These are phyloP conservation scores for Trichoderma brevicompactum DNA, from an alignment of 2,329 filamentous ascomycete genomes.

Conservation along the genomic window DNA sequence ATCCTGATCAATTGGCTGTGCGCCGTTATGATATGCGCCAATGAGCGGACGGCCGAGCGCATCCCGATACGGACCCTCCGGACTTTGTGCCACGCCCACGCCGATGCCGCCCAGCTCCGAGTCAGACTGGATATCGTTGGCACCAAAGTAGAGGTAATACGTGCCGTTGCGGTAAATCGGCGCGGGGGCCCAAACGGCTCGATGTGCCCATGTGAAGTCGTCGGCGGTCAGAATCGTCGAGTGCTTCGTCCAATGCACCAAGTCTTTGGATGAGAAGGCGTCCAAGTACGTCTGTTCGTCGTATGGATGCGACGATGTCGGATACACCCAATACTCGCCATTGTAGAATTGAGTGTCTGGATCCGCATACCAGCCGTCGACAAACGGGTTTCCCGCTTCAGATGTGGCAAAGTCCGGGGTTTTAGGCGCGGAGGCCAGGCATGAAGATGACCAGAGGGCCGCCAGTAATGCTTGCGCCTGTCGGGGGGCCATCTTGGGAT, in stretches of 20 bases:
- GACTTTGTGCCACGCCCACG: conserved; percentile 41
- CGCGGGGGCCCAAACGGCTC: conserved; percentile 54
- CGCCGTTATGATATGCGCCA: conserved; percentile 48
- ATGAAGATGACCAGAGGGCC: conserved; percentile 18
- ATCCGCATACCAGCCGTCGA: conserved; percentile 56
- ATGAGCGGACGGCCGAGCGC: conserved; percentile 43
- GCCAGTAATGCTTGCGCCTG: background rate
- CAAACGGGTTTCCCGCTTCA: conserved; percentile 53
- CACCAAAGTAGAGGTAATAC: conserved; percentile 57
- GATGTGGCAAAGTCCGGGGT: conserved; percentile 45
- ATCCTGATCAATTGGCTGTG: conserved; percentile 51
- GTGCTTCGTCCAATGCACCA: conserved; percentile 55
- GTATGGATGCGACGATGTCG: conserved; percentile 51
- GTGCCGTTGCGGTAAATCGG: conserved; percentile 49
- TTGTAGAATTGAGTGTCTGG: conserved; percentile 54
- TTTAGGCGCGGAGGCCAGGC: background rate
- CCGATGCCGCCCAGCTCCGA: conserved; percentile 47
- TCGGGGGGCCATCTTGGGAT: conserved; percentile 15
- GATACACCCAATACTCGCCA: conserved; percentile 53
- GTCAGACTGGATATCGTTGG: conserved; percentile 50
- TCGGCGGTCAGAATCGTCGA: conserved; percentile 45
- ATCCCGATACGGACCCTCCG: conserved; percentile 45
- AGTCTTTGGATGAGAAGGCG: conserved; percentile 54
- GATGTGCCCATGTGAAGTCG: conserved; percentile 47
- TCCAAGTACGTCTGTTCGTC: conserved; percentile 55